These are phyloP conservation scores for Ceratocystis papillata DNA, from an alignment of 2,329 filamentous ascomycete species.

Conservation along the genomic window DNA sequence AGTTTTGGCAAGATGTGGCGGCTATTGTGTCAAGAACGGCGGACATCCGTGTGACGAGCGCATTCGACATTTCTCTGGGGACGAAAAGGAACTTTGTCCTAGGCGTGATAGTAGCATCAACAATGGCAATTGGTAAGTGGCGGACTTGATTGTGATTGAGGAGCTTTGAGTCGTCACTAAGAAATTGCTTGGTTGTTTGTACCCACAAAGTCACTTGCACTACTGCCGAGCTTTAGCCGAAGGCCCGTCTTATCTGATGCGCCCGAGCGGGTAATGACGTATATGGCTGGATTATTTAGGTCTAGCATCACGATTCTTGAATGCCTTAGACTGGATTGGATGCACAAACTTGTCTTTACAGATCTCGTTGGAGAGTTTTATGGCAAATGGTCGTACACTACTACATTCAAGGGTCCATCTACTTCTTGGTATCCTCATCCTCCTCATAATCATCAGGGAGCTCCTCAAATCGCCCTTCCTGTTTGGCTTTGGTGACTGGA, in stretches of 20 bases:
- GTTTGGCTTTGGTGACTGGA: constrained; percentile 58
- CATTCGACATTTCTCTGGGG: constrained; percentile 1
- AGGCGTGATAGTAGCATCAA: constrained; percentile 2
- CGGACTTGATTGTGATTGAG: background rate
- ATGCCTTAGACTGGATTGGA: background rate
- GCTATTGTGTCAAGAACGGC: constrained; percentile 7
- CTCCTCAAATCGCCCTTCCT: constrained; percentile 61
- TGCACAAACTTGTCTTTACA: background rate
- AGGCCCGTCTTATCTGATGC: background rate
- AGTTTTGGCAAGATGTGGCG: background rate
- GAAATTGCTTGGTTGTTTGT: background rate
- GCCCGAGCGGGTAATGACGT: background rate
- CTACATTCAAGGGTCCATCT: constrained; percentile 23
- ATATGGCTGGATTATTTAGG: background rate
- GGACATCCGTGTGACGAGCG: background rate
- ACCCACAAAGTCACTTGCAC: background rate
- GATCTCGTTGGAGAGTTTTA: background rate
- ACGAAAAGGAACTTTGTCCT: background rate
- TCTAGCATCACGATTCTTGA: background rate
- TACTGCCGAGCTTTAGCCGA: constrained; percentile 4
- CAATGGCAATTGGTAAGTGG: background rate
- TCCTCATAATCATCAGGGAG: constrained; percentile 33
- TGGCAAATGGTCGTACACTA: background rate
- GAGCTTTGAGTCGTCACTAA: background rate
- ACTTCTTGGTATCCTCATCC: constrained; percentile 29